These are phyloP conservation scores for Candida argentea DNA, from an alignment of 805 yeast species.

Conservation along the genomic window DNA sequence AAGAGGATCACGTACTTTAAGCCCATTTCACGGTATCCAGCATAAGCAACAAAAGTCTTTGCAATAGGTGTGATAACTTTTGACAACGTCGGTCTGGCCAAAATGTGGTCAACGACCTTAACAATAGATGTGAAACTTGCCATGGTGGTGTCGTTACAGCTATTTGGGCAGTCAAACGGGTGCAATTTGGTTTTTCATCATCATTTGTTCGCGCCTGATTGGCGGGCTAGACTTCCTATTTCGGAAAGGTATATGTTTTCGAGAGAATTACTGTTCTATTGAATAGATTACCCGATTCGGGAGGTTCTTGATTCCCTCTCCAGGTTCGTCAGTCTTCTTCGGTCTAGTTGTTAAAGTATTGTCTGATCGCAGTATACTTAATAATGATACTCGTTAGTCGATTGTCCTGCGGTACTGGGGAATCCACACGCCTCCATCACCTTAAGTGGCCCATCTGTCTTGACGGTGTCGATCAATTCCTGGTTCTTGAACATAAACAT, in stretches of 20 bases:
- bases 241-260: constrained; percentile 7
- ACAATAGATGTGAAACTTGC: constrained; percentile 59
- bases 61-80: constrained; percentile 75
- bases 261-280: no score
- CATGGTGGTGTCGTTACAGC: constrained; percentile 32
- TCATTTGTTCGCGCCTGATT: constrained; percentile 15
- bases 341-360: not conserved
- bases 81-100: constrained; percentile 69
- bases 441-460: constrained; percentile 36
- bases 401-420: constrained; percentile 45
- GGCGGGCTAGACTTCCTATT: constrained; percentile 18
- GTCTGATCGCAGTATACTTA: constrained; percentile 11
- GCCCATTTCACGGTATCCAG: constrained; percentile 95
- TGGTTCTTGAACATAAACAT: constrained; percentile 64
- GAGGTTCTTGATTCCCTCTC: no score
- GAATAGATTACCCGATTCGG: no score
- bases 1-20: constrained; percentile 36
- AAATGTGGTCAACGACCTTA: constrained; percentile 67
- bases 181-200: no score
- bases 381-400: constrained; percentile 58
- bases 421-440: constrained; percentile 61
- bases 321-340: no score
- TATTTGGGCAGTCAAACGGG: no score
- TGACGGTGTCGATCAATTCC: constrained; percentile 39
- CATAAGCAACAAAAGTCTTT: constrained; percentile 54